Percentiles rank a stretch among this genome's conserved stretches.
phyloP scores from a whole-genome alignment of 1,139 yeast genomes.

The Sugiyamaella pinicola region DNA sequence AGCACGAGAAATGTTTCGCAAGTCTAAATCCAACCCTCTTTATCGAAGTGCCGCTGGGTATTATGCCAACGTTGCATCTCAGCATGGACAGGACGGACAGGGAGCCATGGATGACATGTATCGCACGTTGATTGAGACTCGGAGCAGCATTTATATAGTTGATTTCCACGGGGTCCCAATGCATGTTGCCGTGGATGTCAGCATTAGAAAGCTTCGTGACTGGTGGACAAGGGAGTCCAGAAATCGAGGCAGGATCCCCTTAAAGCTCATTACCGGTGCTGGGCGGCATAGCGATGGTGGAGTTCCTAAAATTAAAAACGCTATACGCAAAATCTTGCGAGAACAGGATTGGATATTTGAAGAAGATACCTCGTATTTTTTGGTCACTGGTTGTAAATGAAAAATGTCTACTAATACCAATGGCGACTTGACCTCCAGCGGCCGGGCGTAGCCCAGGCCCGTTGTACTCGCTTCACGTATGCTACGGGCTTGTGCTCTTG shows the following conservation, averaged over 20 bases:
- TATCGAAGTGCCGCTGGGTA: conserved; percentile 36
- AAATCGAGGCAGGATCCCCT: conserved; percentile 17
- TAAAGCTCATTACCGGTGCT: conserved; percentile 39
- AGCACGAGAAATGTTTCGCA: conserved; percentile 29
- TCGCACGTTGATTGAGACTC: conserved; percentile 24
- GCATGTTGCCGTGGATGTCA: conserved; percentile 32
- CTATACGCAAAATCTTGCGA: conserved; percentile 32
- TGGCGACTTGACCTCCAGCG: background rate
- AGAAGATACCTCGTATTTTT: conserved; percentile 32
- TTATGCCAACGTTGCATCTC: conserved; percentile 32
- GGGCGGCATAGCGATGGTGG: conserved; percentile 39
- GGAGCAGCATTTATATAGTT: conserved; percentile 27
- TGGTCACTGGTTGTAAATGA: conserved; percentile 24
- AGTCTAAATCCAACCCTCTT: conserved; percentile 34
- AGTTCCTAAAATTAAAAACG: conserved; percentile 39
- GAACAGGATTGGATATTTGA: conserved; percentile 28
- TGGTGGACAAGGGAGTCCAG: conserved; percentile 28
- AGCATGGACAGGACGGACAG: conserved; percentile 24
- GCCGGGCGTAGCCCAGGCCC: too few species aligned
- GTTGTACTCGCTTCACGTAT: too few species aligned
- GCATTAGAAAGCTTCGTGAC: conserved; percentile 29
- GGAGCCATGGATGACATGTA: conserved; percentile 25
- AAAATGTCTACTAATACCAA: too few species aligned
- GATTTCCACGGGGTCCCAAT: conserved; percentile 40
- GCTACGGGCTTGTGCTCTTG: too few species aligned